phyloP scores from a whole-genome alignment of 225 moss, liverwort and hornwort species.

The Climacium dendroides region DNA sequence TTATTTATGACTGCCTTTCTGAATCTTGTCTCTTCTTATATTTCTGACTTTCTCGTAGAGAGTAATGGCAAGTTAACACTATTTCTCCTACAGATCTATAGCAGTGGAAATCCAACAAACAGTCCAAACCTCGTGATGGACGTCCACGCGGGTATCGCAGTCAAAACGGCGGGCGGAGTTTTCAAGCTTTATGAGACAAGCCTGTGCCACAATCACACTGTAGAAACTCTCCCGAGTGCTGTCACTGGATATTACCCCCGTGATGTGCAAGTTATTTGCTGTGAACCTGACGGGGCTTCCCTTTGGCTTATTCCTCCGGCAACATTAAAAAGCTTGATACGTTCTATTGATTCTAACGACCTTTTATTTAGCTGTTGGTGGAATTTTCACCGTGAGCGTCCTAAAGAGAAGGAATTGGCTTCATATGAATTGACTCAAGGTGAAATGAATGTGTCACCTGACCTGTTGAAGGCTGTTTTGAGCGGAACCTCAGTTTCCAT shows the following conservation, averaged over 20 bases:
- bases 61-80: neutral
- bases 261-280: conserved; percentile 85
- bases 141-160: conserved; percentile 55
- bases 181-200: conserved; percentile 82
- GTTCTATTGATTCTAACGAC: conserved; percentile 58
- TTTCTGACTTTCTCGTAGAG: neutral
- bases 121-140: conserved; percentile 62
- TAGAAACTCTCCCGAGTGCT: conserved; percentile 2
- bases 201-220: conserved; percentile 66
- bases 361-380: conserved; percentile 53
- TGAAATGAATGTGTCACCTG: conserved; percentile 25
- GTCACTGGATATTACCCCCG: conserved; percentile 18
- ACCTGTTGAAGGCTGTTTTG: conserved; percentile 59
- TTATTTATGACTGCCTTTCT: neutral
- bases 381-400: conserved; percentile 76
- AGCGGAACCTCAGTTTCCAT: conserved; percentile 67
- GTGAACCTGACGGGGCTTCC: conserved; percentile 78
- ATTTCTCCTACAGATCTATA: conserved; percentile 47
- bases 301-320: conserved; percentile 87
- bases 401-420: conserved; percentile 56
- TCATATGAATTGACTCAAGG: neutral
- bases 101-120: conserved; percentile 93
- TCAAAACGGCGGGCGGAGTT: conserved; percentile 66
- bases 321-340: conserved; percentile 57
- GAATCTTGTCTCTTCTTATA: neutral